Evolutionary conservation across 768 basidiomycete species (phyloP), one percentile per base, ranked within the genome.

Genomic region (Daedalea quercina): DNA sequence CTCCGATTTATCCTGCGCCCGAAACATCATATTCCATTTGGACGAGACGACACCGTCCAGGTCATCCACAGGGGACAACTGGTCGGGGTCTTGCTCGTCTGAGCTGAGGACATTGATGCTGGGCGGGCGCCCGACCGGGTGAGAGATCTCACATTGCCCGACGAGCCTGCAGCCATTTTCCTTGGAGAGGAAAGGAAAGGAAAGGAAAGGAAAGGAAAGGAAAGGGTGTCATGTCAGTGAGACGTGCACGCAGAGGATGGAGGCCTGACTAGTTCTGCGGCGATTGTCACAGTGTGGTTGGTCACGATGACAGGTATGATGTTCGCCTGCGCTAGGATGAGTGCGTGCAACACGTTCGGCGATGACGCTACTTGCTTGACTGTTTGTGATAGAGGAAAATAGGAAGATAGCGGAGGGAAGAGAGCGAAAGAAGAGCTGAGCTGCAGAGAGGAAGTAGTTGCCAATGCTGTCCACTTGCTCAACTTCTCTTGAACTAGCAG

Each of bases 241-340:
- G 28, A 35, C 20, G 45, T 26, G 48, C 33, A 45, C 33, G 19
- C 47, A 22, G 33, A 25, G 54, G 55, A 46, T 2, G 33, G 44
- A 35, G 33, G 13, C 70, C 74, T 62, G 25, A 82, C 88, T 62
- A 95, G 76, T 68, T 94, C 87, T 22, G 87, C 92, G 35, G 93
- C 90, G 56, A 98, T 93, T 13, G 94, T 96, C n/a, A 93, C 91
- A 0, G 89, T 93, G 66, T 92, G 90, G 67, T 92, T 94, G 12
- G 94, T 98, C 37, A 94, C 82, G 57, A 98, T 87, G 3, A 85
- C 90, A 0, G 94, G 94, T 1, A 95, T 72, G 53, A 98, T 94
- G 55, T 85, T 80, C 11, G 90, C 85, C 78, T 76, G 67, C 54
- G 54, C 54, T 51, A n/a, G n/a, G 15, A 42, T 45, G 25, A 52